Evolutionary conservation across 2,329 filamentous ascomycete genomes (phyloP), one percentile per base, ranked within the genome.

Genomic region (Penicillium freii): DNA sequence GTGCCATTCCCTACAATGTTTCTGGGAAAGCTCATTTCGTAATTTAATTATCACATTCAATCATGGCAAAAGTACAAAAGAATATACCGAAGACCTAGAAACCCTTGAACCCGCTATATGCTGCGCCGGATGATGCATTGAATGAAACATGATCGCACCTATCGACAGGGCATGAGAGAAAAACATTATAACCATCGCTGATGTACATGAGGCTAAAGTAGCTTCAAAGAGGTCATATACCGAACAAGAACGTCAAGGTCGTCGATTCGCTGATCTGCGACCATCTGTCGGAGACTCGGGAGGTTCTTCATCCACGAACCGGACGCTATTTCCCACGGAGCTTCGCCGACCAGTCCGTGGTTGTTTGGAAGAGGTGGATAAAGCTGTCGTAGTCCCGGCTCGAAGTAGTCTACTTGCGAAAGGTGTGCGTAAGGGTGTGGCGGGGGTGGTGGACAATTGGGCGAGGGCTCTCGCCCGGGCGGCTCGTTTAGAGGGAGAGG

Each of bases 401-500:
- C 68, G 66, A 42, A 70, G 61, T 36, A 79, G 66, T 42, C 77
- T 70, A 54, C 69, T 72, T 45, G 77, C 75, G 56, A 79, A 78
- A 15, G 77, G 76, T 27, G 77, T 78, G 27, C 75, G 71, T 31
- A 75, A 60, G 15, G 76, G 76, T 4, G 76, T 78, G 40, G 74
- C 73, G 19, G 77, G 77, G 5, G 77, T 78, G n/a, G 75, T 79
- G 2, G 77, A 78, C 44, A 72, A 63, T 57, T 77, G 72, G 13
- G 75, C 72, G 48, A 79, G 61, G 27, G 71, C 70, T 61, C 70
- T 73, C 10, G 76, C 77, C 36, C 76, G 70, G 21, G 77, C 75
- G 36, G 77, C 76, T 54, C 77, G 71, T 62, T 77, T 78, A 23
- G 78, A 78, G n/a, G 78, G 78, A 4, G 77, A 79, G 42, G 67